Percentiles rank a stretch among this genome's conserved stretches.
Conservation (phyloP, 2,329 filamentous ascomycete genomes). For the Neonectria faginata region DNA sequence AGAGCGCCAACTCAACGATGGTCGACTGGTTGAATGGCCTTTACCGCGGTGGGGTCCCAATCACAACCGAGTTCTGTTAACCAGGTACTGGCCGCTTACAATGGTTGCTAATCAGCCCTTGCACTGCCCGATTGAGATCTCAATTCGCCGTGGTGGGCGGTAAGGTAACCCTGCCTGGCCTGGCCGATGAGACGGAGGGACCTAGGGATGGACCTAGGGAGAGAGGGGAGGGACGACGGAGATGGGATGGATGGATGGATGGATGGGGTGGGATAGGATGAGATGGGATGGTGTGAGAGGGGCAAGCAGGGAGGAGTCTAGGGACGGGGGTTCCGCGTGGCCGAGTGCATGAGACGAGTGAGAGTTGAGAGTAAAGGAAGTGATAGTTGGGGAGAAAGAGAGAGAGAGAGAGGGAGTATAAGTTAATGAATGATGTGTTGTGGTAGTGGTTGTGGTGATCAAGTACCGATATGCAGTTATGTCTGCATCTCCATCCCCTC, state of each 20-base stretch:
- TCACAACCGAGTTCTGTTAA: slow-evolving; percentile 22
- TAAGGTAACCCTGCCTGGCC: slow-evolving; percentile 18
- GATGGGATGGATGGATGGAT: not conserved
- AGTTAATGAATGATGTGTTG: not conserved
- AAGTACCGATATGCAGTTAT: too few relatives aligned
- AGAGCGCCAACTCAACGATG: not conserved
- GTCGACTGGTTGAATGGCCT: slow-evolving; percentile 18
- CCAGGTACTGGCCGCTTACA: not conserved
- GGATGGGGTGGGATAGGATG: not conserved
- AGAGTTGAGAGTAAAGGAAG: not conserved
- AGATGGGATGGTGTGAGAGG: not conserved
- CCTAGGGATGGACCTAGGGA: too few relatives aligned
- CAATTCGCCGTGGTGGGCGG: slow-evolving; percentile 36
- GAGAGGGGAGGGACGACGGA: not conserved
- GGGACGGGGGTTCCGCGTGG: not conserved
- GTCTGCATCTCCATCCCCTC: not conserved
- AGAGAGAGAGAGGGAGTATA: not conserved
- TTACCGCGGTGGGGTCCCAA: slow-evolving; percentile 36
- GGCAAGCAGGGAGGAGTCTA: not conserved
- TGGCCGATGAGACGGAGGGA: slow-evolving; percentile 1
- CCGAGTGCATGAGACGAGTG: not conserved
- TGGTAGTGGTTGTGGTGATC: not conserved
- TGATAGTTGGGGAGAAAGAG: too few relatives aligned
- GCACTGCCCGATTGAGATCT: slow-evolving; percentile 44
- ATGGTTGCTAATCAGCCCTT: slow-evolving; percentile 45